These are phyloP conservation scores for Betula pendula DNA, from an alignment of 306 rosid species.

Conservation along the genomic window DNA sequence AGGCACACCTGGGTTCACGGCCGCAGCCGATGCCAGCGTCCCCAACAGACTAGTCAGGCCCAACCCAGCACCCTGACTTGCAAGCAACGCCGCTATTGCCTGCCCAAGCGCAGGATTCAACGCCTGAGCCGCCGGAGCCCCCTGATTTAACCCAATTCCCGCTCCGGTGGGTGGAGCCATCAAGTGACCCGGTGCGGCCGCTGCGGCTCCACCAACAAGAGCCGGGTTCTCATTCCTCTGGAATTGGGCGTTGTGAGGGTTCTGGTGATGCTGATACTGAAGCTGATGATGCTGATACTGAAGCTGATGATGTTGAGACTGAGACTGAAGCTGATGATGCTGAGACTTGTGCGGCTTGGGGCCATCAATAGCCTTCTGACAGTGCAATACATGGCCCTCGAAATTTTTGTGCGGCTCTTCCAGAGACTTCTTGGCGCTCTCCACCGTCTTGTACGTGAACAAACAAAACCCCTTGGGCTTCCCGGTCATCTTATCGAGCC, in stretches of 20 bases:
- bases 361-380: conserved; percentile 92
- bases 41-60: conserved; percentile 77
- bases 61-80: conserved; percentile 74
- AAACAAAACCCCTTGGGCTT: conserved; percentile 91
- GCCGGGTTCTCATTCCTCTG: conserved; percentile 61
- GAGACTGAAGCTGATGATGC: too few relatives aligned
- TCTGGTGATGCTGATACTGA: neutral
- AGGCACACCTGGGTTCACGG: conserved; percentile 59
- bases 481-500: conserved; percentile 78
- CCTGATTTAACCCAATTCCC: conserved; percentile 37
- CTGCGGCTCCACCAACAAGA: conserved; percentile 37
- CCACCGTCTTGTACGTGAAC: conserved; percentile 69
- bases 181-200: conserved; percentile 59
- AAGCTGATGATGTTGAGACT: neutral
- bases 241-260: conserved; percentile 44
- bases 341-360: conserved; percentile 61
- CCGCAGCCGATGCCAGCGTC: conserved; percentile 56
- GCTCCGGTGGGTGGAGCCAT: conserved; percentile 61
- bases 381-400: conserved; percentile 79
- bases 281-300: too few relatives aligned
- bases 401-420: conserved; percentile 92
- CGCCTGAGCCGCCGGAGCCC: too few relatives aligned
- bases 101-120: conserved; percentile 88
- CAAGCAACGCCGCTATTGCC: conserved; percentile 83
- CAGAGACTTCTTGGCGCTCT: conserved; percentile 68